Conservation (phyloP, 495 filamentous ascomycete species). For the Penicillium crystallinum region DNA sequence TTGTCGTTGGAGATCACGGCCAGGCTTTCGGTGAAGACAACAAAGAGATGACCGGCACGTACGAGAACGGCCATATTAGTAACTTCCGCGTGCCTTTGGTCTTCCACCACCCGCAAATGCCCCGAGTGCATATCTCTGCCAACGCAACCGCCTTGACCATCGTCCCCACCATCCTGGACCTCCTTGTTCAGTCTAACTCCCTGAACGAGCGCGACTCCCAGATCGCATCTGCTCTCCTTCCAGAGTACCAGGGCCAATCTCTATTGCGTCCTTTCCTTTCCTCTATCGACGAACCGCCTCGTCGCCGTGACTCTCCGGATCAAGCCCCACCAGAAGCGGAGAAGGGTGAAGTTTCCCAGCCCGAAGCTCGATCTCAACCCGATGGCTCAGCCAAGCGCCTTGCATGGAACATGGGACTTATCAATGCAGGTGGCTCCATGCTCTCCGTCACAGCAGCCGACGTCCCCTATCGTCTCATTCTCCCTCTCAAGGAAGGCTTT, state of each 20-base stretch:
- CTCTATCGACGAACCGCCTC: slow-evolving; percentile 3
- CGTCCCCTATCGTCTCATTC: slow-evolving; percentile 34
- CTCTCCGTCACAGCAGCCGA: slow-evolving; percentile 32
- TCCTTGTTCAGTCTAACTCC: slow-evolving; percentile 38
- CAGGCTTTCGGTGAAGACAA: slow-evolving; percentile 38
- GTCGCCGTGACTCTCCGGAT: background rate
- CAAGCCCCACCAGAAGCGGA: background rate
- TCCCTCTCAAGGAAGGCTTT: slow-evolving; percentile 35
- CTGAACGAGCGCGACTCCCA: slow-evolving; percentile 27
- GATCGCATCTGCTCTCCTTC: slow-evolving; percentile 34
- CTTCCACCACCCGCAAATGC: slow-evolving; percentile 41
- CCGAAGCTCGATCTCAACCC: slow-evolving; percentile 2
- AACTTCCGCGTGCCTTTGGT: slow-evolving; percentile 42
- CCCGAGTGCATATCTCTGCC: slow-evolving; percentile 33
- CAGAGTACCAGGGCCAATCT: slow-evolving; percentile 35
- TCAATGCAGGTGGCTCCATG: slow-evolving; percentile 41
- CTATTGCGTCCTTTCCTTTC: slow-evolving; percentile 28
- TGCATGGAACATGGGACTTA: slow-evolving; percentile 38
- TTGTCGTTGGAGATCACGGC: slow-evolving; percentile 45
- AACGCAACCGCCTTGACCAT: slow-evolving; percentile 41
- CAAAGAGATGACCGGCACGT: slow-evolving; percentile 34
- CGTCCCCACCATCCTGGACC: slow-evolving; percentile 43
- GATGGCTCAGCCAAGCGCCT: slow-evolving; percentile 4
- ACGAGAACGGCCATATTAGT: slow-evolving; percentile 42
- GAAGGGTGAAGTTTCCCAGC: background rate